Conservation (phyloP, 208 protist genomes). For the Leishmania arabica region DNA sequence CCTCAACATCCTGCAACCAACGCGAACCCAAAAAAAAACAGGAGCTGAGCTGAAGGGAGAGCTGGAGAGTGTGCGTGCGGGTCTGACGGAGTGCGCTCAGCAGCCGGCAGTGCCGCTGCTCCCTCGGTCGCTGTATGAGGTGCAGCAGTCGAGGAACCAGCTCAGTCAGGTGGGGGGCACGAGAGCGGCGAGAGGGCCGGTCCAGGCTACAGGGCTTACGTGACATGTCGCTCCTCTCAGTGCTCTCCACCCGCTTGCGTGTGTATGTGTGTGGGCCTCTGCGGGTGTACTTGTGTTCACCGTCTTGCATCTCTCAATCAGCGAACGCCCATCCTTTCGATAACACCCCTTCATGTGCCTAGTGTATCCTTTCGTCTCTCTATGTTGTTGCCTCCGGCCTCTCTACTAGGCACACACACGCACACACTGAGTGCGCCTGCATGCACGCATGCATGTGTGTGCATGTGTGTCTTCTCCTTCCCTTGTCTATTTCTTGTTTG, state of each 20-base stretch:
- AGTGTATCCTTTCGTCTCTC: background rate
- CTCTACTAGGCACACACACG: background rate
- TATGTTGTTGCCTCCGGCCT: background rate
- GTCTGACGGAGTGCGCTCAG: background rate
- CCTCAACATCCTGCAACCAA: conserved; percentile 16
- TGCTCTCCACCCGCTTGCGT: background rate
- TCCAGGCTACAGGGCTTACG: background rate
- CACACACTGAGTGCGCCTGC: no score
- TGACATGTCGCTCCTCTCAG: conserved; percentile 1
- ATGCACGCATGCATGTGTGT: background rate
- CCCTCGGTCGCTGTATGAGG: background rate
- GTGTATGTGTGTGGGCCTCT: background rate
- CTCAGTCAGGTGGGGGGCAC: background rate
- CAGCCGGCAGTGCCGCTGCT: background rate
- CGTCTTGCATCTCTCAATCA: background rate
- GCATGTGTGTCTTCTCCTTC: background rate
- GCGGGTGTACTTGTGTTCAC: background rate
- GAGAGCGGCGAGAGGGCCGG: background rate
- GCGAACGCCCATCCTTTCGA: background rate
- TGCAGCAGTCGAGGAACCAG: background rate
- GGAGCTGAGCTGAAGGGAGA: background rate
- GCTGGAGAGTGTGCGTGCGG: background rate
- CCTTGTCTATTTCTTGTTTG: background rate
- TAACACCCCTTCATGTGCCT: background rate
- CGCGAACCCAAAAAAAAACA: conserved; percentile 13